Evolutionary conservation across 2,329 filamentous ascomycete species (phyloP).

Genomic region (Diaporthe longicolla): DNA sequence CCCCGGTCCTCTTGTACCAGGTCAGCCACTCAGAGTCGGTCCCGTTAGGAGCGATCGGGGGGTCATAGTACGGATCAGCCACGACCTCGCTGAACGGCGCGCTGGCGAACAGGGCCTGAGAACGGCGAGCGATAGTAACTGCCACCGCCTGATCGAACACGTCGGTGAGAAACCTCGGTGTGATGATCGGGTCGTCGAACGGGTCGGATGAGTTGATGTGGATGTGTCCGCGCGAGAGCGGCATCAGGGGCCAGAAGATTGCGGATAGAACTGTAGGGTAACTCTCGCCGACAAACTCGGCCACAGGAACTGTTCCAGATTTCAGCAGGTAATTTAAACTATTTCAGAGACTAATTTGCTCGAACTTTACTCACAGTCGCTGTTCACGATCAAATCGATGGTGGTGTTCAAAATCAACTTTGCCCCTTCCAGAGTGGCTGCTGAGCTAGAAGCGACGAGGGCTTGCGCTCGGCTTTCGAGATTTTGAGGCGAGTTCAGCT

Average conservation of each 20-base stretch:
- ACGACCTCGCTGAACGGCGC: conserved; percentile 43
- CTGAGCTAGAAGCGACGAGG: conserved; percentile 45
- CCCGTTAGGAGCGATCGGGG: conserved; percentile 43
- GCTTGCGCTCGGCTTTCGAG: conserved; percentile 42
- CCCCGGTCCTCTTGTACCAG: conserved; percentile 39
- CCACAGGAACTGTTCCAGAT: conserved; percentile 42
- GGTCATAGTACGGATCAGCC: conserved; percentile 44
- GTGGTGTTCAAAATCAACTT: conserved; percentile 45
- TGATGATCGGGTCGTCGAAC: conserved; percentile 44
- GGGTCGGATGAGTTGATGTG: conserved; percentile 46
- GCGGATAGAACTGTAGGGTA: conserved; percentile 41
- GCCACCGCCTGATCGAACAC: conserved; percentile 45
- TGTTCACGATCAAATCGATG: conserved; percentile 43
- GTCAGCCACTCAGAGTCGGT: conserved; percentile 45
- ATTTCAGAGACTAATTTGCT: rapidly evolving
- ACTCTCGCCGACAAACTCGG: conserved; percentile 43
- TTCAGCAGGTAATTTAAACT: neutral
- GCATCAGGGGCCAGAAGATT: conserved; percentile 47
- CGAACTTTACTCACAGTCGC: conserved; percentile 15
- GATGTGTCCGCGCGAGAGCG: conserved; percentile 46
- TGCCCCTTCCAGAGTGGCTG: conserved; percentile 44
- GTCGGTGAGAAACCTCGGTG: conserved; percentile 45
- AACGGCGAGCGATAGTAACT: conserved; percentile 41
- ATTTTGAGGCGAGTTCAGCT: neutral
- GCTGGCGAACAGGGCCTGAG: conserved; percentile 43